phyloP scores from a whole-genome alignment of 2,329 filamentous ascomycete species.

The Fusarium fujikuroi region DNA sequence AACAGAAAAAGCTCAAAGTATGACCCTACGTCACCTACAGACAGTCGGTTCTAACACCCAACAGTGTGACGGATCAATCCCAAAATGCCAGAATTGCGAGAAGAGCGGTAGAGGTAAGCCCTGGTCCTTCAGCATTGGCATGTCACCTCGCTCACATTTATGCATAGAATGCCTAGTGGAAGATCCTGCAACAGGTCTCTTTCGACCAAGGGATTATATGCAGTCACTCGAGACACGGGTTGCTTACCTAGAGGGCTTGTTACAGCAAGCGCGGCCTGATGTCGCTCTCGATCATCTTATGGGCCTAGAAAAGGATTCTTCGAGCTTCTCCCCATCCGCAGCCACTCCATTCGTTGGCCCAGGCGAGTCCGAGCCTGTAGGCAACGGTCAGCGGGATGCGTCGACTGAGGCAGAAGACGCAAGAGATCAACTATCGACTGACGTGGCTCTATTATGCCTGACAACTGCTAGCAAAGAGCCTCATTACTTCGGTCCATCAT shows the following conservation, averaged over 20 bases:
- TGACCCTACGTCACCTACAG: neutral
- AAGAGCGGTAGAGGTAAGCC: slow-evolving; percentile 15
- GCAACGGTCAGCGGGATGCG: neutral
- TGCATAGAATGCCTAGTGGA: slow-evolving; percentile 29
- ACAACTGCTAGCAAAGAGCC: slow-evolving; percentile 30
- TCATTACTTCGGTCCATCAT: slow-evolving; percentile 33
- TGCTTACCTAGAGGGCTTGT: slow-evolving; percentile 25
- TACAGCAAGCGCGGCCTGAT: slow-evolving; percentile 25
- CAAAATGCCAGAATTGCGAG: slow-evolving; percentile 24
- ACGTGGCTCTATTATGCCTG: slow-evolving; percentile 26
- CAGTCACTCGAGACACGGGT: slow-evolving; percentile 27
- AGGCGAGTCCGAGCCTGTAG: neutral
- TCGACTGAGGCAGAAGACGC: slow-evolving; percentile 16
- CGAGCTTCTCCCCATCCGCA: neutral
- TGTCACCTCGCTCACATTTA: neutral
- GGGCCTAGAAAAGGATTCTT: neutral
- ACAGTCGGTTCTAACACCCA: neutral
- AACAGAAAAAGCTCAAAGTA: slow-evolving; percentile 35
- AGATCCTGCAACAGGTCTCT: slow-evolving; percentile 27
- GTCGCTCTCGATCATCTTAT: slow-evolving; percentile 25
- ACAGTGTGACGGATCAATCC: slow-evolving; percentile 25
- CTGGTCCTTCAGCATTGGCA: neutral
- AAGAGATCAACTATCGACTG: slow-evolving; percentile 26
- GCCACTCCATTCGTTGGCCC: neutral
- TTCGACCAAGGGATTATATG: slow-evolving; percentile 30